Conservation (phyloP, 805 yeast species). For the Candida montana region DNA sequence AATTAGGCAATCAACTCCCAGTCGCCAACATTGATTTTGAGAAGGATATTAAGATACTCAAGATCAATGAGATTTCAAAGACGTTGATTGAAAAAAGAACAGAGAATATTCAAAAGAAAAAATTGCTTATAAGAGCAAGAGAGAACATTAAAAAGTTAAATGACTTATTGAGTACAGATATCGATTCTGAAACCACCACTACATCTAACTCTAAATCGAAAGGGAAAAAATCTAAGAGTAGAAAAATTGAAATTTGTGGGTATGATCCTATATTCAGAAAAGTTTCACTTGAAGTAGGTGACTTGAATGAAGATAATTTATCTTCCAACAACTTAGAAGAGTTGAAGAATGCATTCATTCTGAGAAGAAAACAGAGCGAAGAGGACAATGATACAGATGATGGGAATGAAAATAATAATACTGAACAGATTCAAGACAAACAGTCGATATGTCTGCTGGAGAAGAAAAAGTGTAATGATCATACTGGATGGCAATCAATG, state of each 20-base stretch:
- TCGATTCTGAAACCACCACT: not conserved
- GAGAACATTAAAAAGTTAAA: slow-evolving; percentile 24
- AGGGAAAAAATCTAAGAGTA: slow-evolving; percentile 19
- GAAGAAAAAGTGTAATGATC: slow-evolving; percentile 50
- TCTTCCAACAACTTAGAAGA: slow-evolving; percentile 12
- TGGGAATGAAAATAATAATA: too few species aligned
- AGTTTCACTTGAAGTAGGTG: slow-evolving; percentile 2
- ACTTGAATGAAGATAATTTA: slow-evolving; percentile 18
- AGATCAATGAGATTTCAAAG: not conserved
- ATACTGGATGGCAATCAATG: slow-evolving; percentile 43
- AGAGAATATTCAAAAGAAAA: slow-evolving; percentile 11
- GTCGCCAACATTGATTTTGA: slow-evolving; percentile 28
- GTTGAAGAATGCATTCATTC: slow-evolving; percentile 6
- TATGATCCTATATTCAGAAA: slow-evolving; percentile 33
- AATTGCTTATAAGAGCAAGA: slow-evolving; percentile 17
- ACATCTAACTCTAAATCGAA: not conserved
- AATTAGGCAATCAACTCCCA: slow-evolving; percentile 39
- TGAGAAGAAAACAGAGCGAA: too few species aligned
- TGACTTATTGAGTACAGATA: slow-evolving; percentile 17
- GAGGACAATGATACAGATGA: slow-evolving; percentile 2
- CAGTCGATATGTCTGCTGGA: slow-evolving; percentile 40
- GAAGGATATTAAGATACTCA: slow-evolving; percentile 10
- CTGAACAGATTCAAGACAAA: too few species aligned
- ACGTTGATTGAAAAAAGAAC: slow-evolving; percentile 1
- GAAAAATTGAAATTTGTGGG: slow-evolving; percentile 49